Base-by-base conservation (phyloP, 1,139 yeast genomes). In the Scheffersomyces lignicola region DNA sequence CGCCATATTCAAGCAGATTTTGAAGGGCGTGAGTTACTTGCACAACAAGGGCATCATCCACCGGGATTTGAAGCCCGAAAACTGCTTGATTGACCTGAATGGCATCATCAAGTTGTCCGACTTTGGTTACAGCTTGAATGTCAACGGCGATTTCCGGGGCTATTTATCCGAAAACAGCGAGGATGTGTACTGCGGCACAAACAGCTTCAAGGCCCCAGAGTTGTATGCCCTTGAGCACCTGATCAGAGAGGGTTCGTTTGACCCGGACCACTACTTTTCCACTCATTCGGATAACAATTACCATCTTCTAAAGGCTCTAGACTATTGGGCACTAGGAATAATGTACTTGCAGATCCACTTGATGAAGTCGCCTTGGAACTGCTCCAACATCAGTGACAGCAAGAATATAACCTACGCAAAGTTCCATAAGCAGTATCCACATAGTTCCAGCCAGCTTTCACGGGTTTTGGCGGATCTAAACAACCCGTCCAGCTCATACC, bases 11-110 rank as follows among this genome's bases (percentile, higher is more conserved):
- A 65, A 67, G 47, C 78, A 75, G 42, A 60, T 75, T 3, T 57
- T 70, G 8, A 58, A 60, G 33, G 80, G 76, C 0, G 73, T 76
- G 6, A 56, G 62, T 28, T 72, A 53, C 42, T 51, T 77, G 24
- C 83, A 77, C 47, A 39, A 54, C 5, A 53, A 61, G 16, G 54
- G 57, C 12, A 65, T 77, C 4, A 71, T 62, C 4, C 83, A 77
- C 48, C 54, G 81, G 11, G 83, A 77, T 45, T 54, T 77, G 31
- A 77, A 77, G 47, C 81, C 81, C 1, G 82, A 76, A 44, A 77
- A 77, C 47, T 61, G 71, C 24, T 48, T 77, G 22, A 64, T 76
- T 26, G 78, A 69, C 44, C 51, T 50, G 6, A 47, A 56, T 8
- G 83, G 83, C 0, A 52, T 54, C 2, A 54, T 76, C 12, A 70